phyloP scores from a whole-genome alignment of 2,329 filamentous ascomycete genomes.

The Fusarium tupiense region DNA sequence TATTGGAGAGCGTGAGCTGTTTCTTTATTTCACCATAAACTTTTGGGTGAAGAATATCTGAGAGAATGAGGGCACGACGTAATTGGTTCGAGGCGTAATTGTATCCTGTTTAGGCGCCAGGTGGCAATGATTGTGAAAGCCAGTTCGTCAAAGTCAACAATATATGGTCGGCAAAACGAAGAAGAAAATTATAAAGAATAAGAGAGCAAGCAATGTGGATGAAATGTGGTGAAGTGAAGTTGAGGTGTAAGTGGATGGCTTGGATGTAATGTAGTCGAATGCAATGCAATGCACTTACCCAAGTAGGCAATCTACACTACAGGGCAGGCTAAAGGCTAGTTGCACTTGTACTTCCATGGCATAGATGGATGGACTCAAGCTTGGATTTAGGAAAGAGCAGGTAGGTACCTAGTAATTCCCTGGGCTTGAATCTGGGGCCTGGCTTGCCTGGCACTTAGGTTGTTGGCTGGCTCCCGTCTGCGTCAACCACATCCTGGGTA shows the following conservation, averaged over 20 bases:
- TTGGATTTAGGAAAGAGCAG: neutral
- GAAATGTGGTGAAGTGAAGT: slow-evolving; percentile 11
- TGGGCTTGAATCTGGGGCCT: neutral
- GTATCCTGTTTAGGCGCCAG: neutral
- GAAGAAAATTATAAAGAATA: neutral
- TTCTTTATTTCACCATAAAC: neutral
- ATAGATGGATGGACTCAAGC: neutral
- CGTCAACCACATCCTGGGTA: slow-evolving; percentile 1
- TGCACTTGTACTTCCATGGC: slow-evolving; percentile 1
- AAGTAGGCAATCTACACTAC: slow-evolving; percentile 2
- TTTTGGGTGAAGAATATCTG: neutral
- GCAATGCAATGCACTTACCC: neutral
- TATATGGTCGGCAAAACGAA: neutral
- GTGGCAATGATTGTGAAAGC: neutral
- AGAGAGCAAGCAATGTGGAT: neutral
- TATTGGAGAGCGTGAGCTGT: neutral
- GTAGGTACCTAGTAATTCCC: neutral
- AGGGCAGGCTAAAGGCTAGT: neutral
- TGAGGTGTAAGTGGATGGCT: slow-evolving; percentile 15
- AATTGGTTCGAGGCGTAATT: neutral
- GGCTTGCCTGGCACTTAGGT: neutral
- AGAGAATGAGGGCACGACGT: neutral
- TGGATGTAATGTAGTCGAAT: slow-evolving; percentile 13
- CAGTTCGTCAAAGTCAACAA: neutral
- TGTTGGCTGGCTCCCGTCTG: slow-evolving; percentile 16